Percentiles rank a stretch among this genome's conserved stretches.
These are phyloP conservation scores for Takakia lepidozioides DNA, from an alignment of 225 moss, liverwort and hornwort genomes.

Conservation along the genomic window DNA sequence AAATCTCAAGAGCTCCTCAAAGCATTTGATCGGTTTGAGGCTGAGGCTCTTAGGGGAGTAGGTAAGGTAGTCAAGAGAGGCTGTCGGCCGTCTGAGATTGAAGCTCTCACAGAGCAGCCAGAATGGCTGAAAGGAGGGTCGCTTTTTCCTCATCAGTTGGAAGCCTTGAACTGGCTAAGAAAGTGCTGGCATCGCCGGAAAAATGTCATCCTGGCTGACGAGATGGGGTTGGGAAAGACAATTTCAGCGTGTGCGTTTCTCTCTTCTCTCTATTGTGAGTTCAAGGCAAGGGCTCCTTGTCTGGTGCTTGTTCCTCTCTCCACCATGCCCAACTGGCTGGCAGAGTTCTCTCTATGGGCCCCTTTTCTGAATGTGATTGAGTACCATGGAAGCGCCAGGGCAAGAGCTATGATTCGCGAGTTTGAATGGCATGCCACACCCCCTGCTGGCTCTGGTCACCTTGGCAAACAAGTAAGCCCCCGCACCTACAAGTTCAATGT, in stretches of 20 bases:
- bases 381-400: conserved; percentile 75
- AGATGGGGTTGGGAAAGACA: conserved; percentile 76
- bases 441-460: conserved; percentile 23
- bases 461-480: conserved; percentile 24
- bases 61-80: conserved; percentile 7
- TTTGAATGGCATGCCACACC: conserved; percentile 70
- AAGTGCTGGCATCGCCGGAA: conserved; percentile 60
- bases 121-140: conserved; percentile 56
- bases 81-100: conserved; percentile 31
- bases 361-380: conserved; percentile 80
- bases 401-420: conserved; percentile 68
- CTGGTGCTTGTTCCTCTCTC: conserved; percentile 68
- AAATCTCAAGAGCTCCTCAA: conserved; percentile 33
- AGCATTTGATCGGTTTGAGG: conserved; percentile 48
- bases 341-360: conserved; percentile 75
- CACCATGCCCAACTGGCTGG: conserved; percentile 69
- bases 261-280: conserved; percentile 61
- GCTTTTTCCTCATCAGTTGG: conserved; percentile 78
- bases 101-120: conserved; percentile 61
- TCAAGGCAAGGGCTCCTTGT: conserved; percentile 56
- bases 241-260: conserved; percentile 71
- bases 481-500: conserved; percentile 66
- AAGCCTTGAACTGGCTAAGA: conserved; percentile 83
- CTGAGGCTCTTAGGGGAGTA: conserved; percentile 26
- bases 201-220: conserved; percentile 79